Percentiles rank a stretch among this genome's conserved stretches.
These are phyloP conservation scores for Colletotrichum kahawae DNA, from an alignment of 2,329 filamentous ascomycete genomes.

Conservation along the genomic window DNA sequence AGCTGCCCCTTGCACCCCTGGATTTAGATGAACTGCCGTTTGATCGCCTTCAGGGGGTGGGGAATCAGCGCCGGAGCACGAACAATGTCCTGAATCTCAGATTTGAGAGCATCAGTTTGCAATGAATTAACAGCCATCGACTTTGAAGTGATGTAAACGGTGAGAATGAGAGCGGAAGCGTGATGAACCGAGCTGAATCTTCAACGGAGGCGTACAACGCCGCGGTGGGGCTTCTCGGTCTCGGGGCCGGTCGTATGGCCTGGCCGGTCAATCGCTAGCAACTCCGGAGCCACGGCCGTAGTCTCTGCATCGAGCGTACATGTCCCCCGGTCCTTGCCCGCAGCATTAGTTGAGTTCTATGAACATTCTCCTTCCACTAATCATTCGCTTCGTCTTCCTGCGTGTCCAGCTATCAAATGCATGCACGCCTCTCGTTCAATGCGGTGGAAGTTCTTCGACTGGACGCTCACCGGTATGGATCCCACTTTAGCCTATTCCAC, in stretches of 20 bases:
- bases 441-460: background rate
- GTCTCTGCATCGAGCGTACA: background rate
- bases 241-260: background rate
- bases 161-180: background rate
- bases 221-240: background rate
- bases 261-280: background rate
- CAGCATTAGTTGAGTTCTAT: background rate
- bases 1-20: conserved; percentile 1
- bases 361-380: background rate
- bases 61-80: background rate
- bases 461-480: background rate
- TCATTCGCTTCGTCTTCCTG: background rate
- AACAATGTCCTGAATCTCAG: background rate
- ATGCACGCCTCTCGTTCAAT: background rate
- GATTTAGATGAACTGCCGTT: conserved; percentile 7
- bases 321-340: background rate
- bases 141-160: background rate
- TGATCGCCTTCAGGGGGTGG: conserved; percentile 3
- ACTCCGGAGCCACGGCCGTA: background rate
- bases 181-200: background rate
- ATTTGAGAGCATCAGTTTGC: accelerated
- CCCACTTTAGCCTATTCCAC: background rate
- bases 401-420: background rate
- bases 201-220: background rate
- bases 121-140: background rate